These are phyloP conservation scores for Fragilaria crotonensis DNA, from an alignment of 108 stramenopile species.

Conservation along the genomic window DNA sequence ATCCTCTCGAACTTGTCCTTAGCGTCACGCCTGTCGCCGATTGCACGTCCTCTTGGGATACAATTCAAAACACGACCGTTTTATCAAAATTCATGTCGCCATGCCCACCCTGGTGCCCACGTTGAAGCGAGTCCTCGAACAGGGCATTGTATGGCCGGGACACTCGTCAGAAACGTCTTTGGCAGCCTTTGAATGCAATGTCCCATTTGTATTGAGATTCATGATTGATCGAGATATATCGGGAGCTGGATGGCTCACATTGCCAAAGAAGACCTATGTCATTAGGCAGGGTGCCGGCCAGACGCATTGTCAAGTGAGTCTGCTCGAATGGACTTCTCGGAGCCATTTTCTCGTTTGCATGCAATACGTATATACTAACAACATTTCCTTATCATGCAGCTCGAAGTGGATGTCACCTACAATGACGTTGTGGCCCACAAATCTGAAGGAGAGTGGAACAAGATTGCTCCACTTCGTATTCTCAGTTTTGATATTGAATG, in stretches of 20 bases:
- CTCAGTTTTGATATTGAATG: conserved; percentile 98
- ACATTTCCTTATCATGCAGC: conserved; percentile 24
- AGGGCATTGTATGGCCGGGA: conserved; percentile 80
- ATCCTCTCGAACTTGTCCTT: too few species aligned
- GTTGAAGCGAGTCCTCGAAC: conserved; percentile 86
- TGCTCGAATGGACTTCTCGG: too few species aligned
- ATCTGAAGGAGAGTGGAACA: conserved; percentile 93
- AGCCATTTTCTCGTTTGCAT: not conserved
- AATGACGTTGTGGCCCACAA: conserved; percentile 83
- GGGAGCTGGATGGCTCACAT: conserved; percentile 93
- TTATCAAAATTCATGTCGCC: conserved; percentile 83
- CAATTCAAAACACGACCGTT: conserved; percentile 60
- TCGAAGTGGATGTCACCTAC: conserved; percentile 94
- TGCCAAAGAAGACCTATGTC: conserved; percentile 81
- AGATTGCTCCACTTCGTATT: conserved; percentile 94
- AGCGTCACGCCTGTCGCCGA: conserved; percentile 51
- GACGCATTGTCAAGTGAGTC: conserved; percentile 87
- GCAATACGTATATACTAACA: conserved; percentile 3
- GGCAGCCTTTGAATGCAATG: conserved; percentile 91
- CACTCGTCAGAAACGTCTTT: conserved; percentile 6
- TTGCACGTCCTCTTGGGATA: conserved; percentile 87
- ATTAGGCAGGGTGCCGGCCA: conserved; percentile 50
- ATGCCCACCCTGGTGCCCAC: conserved; percentile 91
- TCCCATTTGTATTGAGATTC: conserved; percentile 96
- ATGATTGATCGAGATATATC: conserved; percentile 93